These are phyloP conservation scores for Luvunga scandens DNA, from an alignment of 345 rosid genomes.

Conservation along the genomic window DNA sequence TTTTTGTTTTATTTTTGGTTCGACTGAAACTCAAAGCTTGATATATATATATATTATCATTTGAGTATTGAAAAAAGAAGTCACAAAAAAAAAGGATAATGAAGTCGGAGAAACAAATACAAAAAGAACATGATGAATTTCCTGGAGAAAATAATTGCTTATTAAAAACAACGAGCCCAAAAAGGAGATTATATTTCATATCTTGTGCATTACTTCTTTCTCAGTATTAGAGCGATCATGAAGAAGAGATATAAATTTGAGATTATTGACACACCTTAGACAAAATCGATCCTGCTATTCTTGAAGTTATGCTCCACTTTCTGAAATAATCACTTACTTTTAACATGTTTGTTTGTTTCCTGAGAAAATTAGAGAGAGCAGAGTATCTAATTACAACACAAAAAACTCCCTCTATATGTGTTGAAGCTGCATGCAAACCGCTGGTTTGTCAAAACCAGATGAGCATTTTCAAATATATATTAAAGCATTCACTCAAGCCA, in stretches of 20 bases:
- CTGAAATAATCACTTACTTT: not conserved
- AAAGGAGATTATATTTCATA: too few species aligned
- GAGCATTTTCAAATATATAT: not conserved
- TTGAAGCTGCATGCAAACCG: not conserved
- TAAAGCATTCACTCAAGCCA: not conserved
- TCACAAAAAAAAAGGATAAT: too few species aligned
- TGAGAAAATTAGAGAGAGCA: not conserved
- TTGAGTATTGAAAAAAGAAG: too few species aligned
- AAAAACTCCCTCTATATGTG: too few species aligned
- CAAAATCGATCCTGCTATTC: not conserved
- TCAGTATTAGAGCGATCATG: not conserved
- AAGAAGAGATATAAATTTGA: not conserved
- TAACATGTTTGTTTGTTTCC: not conserved
- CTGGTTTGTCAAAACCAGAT: not conserved
- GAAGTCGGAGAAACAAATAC: too few species aligned
- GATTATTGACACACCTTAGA: not conserved
- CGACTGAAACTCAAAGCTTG: too few species aligned
- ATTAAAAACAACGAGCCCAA: too few species aligned
- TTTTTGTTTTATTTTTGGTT: too few species aligned
- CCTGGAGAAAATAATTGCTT: too few species aligned
- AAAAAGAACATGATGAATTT: too few species aligned
- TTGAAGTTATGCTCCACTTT: not conserved
- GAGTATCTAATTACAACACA: not conserved
- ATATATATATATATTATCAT: too few species aligned
- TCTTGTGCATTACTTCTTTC: too few species aligned